Base-by-base conservation (phyloP, 768 basidiomycete genomes). In the Pluteus cervinus region DNA sequence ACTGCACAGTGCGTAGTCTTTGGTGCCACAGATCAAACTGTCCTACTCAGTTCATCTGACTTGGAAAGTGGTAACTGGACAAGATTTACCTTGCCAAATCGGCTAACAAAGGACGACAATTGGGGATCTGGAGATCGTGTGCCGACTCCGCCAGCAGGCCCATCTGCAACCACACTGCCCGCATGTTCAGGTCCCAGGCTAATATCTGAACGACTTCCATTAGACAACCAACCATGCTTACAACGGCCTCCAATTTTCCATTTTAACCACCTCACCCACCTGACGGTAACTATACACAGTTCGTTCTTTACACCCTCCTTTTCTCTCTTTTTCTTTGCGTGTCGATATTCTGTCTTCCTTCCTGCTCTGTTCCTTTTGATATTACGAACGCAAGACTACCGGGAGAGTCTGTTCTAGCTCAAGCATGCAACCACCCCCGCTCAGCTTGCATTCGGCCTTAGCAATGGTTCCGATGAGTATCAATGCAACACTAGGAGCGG, bases 401-500 rank as follows among this genome's bases (percentile, higher is more conserved):
- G 16, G 12, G 17, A 14, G 10, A 12, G 20, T 15, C 25, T 4
- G 5, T n/a, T 20, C 14, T 26, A 36, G 24, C 24, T 7, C 23
- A 15, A 6, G n/a, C n/a, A n/a, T n/a, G n/a, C n/a, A n/a, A n/a
- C n/a, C n/a, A 5, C 22, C 7, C n/a, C 6, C 1, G 10, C n/a
- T 24, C 24, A 24, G 21, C 38, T 29, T 33, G 22, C 35, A 30
- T 18, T 16, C 35, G 18, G 24, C 18, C 30, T 35, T 14, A 31
- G 30, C 41, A 39, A 41, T 35, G 28, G 18, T 38, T 26, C 29
- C 40, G 23, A 40, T 50, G 39, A 57, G 45, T 36, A 51, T 71
- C 36, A 55, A 67, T 39, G 67, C 62, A 47, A 81, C 80, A 1
- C 65, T 82, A 11, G 81, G 81, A 24, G 78, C 79, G 12, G 56